phyloP scores from a whole-genome alignment of 805 yeast species.

The Candida bentonensis region DNA sequence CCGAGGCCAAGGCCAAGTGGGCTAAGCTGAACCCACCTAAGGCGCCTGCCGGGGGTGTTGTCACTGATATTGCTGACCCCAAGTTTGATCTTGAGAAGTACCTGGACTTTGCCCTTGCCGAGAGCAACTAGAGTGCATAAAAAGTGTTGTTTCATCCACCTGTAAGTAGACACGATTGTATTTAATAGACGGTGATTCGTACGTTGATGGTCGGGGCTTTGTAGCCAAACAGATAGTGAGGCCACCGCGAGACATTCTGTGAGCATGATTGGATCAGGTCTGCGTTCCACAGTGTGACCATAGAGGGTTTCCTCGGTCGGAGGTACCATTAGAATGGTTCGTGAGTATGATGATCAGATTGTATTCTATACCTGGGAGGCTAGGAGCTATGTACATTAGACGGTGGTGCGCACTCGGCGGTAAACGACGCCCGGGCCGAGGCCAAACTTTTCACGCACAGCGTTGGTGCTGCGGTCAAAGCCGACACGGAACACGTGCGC shows the following conservation, averaged over 20 bases:
- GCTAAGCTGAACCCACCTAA: slow-evolving; percentile 46
- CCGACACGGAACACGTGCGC: slow-evolving; percentile 83
- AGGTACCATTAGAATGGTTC: no score
- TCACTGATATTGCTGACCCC: slow-evolving; percentile 69
- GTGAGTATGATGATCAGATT: no score
- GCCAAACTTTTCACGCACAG: slow-evolving; percentile 59
- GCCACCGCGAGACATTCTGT: no score
- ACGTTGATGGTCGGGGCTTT: no score
- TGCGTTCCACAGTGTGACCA: no score
- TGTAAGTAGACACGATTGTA: no score
- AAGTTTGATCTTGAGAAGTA: slow-evolving; percentile 62
- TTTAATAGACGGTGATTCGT: no score
- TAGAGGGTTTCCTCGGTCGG: no score
- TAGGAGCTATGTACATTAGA: neutral
- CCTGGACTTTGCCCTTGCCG: slow-evolving; percentile 11
- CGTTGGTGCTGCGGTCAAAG: slow-evolving; percentile 63
- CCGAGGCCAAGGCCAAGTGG: slow-evolving; percentile 80
- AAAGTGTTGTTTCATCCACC: no score
- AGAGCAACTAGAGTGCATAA: neutral
- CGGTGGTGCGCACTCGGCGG: slow-evolving; percentile 17
- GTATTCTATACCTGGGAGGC: no score
- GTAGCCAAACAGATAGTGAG: no score
- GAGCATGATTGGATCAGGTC: no score
- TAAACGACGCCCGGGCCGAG: slow-evolving; percentile 62
- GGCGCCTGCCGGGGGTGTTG: slow-evolving; percentile 25